Base-by-base conservation (phyloP, 805 yeast genomes). In the Starmerella lactis-condensi region DNA sequence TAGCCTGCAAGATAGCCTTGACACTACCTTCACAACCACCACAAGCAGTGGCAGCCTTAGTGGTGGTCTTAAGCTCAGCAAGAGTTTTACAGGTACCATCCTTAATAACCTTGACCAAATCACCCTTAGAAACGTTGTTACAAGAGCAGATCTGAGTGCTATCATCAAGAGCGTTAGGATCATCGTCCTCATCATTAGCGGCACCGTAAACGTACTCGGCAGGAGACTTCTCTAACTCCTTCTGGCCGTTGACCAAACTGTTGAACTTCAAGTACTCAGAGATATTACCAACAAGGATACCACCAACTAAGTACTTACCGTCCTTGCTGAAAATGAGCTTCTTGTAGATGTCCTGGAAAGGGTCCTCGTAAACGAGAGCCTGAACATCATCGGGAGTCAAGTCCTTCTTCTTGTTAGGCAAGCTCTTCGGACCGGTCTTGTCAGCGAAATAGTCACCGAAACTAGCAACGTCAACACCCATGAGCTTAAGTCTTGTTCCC, bases 381-480 rank as follows among this genome's bases (percentile, higher is more conserved):
- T 44, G 39, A 6, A 46, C 44, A 14, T 40, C 45, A 24, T 30
- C 32, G 15, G 34, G 37, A 11, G 27, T 22, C n/a, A n/a, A n/a
- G n/a, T n/a, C n/a, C n/a, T n/a, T n/a, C 4, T 32, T 28, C 19
- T 23, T 20, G n/a, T 16, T 23, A 5, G 58, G 58, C 4, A 51
- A 31, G 51, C 54, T 52, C 29, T 46, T 50, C 14, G 58, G 54
- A n/a, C 56, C 57, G 24, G 42, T 39, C 14, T 38, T 44, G 32
- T 55, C 58, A 3, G 58, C 54, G 37, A 55, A 55, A 29, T 48
- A 54, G 32, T 55, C 58, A 16, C 60, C 60, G 44, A 55, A 55
- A 5, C 57, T 50, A 16, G 58, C 60, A 14, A 54, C 60, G 30
- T 54, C 55, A 17, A 54, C 58, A 10, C 58, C 58, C 57, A 54